These are phyloP conservation scores for Colletotrichum sp. DNA, from an alignment of 2,329 filamentous ascomycete genomes.

Conservation along the genomic window DNA sequence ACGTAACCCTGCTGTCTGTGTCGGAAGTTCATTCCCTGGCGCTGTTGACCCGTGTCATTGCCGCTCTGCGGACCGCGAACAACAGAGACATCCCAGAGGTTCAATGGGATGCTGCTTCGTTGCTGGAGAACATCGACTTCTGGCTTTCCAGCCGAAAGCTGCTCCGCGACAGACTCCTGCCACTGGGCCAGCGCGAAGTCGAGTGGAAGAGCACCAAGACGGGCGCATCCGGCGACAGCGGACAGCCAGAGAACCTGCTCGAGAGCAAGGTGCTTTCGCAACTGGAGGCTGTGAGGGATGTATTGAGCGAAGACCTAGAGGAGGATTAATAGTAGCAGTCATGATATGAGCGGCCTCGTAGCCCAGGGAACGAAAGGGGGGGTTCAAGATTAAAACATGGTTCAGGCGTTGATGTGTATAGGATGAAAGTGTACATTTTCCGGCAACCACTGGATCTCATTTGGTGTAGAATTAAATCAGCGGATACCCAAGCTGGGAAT, in stretches of 20 bases:
- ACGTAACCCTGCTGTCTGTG: conserved; percentile 74
- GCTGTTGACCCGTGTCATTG: conserved; percentile 75
- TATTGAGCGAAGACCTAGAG: conserved; percentile 58
- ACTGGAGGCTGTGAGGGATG: conserved; percentile 63
- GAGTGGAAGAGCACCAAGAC: conserved; percentile 58
- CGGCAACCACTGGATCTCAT: neutral
- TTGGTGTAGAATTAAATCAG: conserved; percentile 10
- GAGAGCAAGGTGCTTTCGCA: conserved; percentile 78
- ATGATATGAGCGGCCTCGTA: neutral
- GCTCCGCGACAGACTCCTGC: conserved; percentile 74
- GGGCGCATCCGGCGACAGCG: conserved; percentile 31
- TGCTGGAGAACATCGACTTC: conserved; percentile 84
- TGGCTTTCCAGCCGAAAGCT: conserved; percentile 73
- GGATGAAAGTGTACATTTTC: conserved; percentile 10
- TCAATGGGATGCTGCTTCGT: conserved; percentile 72
- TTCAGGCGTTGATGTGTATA: conserved; percentile 12
- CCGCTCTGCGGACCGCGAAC: conserved; percentile 67
- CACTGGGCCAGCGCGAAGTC: conserved; percentile 73
- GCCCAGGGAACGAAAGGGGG: conserved; percentile 5
- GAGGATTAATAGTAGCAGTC: neutral
- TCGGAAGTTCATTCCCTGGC: conserved; percentile 81
- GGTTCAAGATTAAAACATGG: neutral
- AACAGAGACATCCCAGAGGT: conserved; percentile 75
- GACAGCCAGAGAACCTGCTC: conserved; percentile 59
- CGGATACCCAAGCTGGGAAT: conserved; percentile 14